Base-by-base conservation (phyloP, 2,329 filamentous ascomycete genomes). In the Botrytis paeoniae region DNA sequence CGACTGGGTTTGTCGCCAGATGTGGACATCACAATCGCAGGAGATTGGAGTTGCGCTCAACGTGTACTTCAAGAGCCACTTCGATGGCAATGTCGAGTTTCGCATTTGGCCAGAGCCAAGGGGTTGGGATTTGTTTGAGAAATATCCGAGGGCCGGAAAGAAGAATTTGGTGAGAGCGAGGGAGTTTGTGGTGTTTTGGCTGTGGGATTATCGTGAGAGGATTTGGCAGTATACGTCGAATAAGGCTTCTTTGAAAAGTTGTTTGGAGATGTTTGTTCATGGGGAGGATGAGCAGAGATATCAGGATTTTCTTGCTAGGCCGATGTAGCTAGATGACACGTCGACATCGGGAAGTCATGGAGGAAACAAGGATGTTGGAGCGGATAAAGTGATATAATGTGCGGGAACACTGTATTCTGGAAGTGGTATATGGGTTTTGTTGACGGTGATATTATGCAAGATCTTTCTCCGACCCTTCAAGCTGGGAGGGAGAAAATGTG, bases 311-410 rank as follows among this genome's bases (percentile, higher is more conserved):
- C 51, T 54, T 29, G 51, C 51, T 29, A 54, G 51, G 3, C 51
- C n/a, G n/a, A 54, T 54, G 25, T 54, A 54, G 6, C 51, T 54
- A 25, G 25, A 29, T 16, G 4, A 3, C 5, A n/a, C 10, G 5
- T 25, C 12, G 6, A 1, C 3, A n/a, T 25, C 8, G 5, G 12
- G 25, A 16, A 3, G 48, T 3, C 2, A 1, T 29, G 5, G 12
- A 29, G 5, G 25, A 7, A 54, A 7, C 14, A 29, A 7, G 5
- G 48, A 9, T 4, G 5, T n/a, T 7, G 1, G 25, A 2, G n/a
- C 6, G 14, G 6, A 29, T 5, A 3, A 29, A 54, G 12, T 1
- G 12, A 54, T 54, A 3, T 29, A 4, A 3, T 54, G 25, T 29
- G n/a, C n/a, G 12, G 51, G n/a, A 18, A 0, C 1, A 6, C 8